Percentiles rank a stretch among this genome's conserved stretches.
Conservation (phyloP, 345 rosid species). For the Leavenworthia alabamica region DNA sequence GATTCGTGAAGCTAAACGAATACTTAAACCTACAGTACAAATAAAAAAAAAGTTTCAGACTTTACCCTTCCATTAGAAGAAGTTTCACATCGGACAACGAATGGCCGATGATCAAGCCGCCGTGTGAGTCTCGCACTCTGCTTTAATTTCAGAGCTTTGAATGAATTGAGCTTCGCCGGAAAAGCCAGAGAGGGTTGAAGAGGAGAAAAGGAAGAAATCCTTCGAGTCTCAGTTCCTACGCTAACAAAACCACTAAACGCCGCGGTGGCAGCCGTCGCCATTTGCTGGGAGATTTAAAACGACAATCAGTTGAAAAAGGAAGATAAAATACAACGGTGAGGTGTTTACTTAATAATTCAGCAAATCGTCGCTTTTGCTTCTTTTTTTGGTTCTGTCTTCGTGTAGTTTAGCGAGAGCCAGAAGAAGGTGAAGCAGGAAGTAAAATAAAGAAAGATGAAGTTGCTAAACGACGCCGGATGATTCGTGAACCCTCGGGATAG, state of each 20-base stretch:
- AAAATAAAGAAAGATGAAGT: conserved; percentile 6
- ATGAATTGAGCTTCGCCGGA: conserved; percentile 34
- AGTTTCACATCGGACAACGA: conserved; percentile 59
- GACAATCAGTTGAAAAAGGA: not conserved
- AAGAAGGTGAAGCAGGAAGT: not conserved
- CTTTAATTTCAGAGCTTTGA: conserved; percentile 33
- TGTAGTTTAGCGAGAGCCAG: conserved; percentile 5
- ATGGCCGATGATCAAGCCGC: conserved; percentile 29
- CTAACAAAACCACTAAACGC: conserved; percentile 32
- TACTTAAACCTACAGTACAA: not conserved
- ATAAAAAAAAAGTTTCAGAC: not conserved
- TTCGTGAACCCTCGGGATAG: conserved; percentile 35
- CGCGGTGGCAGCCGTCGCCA: conserved; percentile 34
- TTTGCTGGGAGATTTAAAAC: not conserved
- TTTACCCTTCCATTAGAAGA: conserved; percentile 58
- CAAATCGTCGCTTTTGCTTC: conserved; percentile 12
- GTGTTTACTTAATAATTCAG: conserved; percentile 31
- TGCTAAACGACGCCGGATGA: conserved; percentile 28
- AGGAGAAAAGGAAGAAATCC: conserved; percentile 23
- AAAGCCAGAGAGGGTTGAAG: conserved; percentile 37
- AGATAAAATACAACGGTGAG: conserved; percentile 2
- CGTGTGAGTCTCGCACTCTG: conserved; percentile 29
- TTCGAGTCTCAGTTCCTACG: conserved; percentile 6
- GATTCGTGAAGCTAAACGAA: not conserved
- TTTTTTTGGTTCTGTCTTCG: not conserved